phyloP scores from a whole-genome alignment of 1,139 yeast genomes.

The Tardiomyces depauwii region DNA sequence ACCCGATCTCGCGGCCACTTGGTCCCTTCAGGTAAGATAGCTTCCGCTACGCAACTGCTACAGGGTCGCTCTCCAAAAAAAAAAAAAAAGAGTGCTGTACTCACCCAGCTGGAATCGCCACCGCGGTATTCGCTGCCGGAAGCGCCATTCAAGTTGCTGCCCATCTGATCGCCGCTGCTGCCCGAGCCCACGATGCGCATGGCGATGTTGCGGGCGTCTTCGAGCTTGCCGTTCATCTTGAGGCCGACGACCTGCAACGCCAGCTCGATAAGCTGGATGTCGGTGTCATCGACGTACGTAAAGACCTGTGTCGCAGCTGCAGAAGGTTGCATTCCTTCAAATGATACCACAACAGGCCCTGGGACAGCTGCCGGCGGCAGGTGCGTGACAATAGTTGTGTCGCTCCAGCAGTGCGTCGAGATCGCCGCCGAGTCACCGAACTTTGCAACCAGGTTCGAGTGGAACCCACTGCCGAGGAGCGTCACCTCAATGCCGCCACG shows the following conservation, averaged over 20 bases:
- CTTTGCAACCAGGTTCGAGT: slow-evolving; percentile 68
- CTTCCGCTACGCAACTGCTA: too few relatives aligned
- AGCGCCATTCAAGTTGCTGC: slow-evolving; percentile 4
- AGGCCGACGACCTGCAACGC: slow-evolving; percentile 91
- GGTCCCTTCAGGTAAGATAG: too few relatives aligned
- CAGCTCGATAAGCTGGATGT: slow-evolving; percentile 79
- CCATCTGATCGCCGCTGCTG: slow-evolving; percentile 8
- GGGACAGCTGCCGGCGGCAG: slow-evolving; percentile 82
- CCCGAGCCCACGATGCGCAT: slow-evolving; percentile 51
- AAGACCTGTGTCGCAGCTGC: slow-evolving; percentile 44
- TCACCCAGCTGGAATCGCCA: neutral
- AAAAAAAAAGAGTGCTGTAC: too few relatives aligned
- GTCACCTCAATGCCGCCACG: slow-evolving; percentile 96
- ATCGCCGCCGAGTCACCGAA: slow-evolving; percentile 54
- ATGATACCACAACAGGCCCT: slow-evolving; percentile 85
- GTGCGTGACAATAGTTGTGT: slow-evolving; percentile 83
- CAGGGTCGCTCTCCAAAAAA: too few relatives aligned
- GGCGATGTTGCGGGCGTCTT: slow-evolving; percentile 86
- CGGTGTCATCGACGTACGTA: slow-evolving; percentile 88
- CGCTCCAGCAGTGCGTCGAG: slow-evolving; percentile 95
- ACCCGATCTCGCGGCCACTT: too few relatives aligned
- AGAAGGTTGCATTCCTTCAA: slow-evolving; percentile 31
- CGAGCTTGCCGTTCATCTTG: slow-evolving; percentile 88
- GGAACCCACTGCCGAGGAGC: slow-evolving; percentile 73
- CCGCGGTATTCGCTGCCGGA: neutral